Base-by-base conservation (phyloP, 2,329 filamentous ascomycete genomes). In the Hypoxylon sp. region DNA sequence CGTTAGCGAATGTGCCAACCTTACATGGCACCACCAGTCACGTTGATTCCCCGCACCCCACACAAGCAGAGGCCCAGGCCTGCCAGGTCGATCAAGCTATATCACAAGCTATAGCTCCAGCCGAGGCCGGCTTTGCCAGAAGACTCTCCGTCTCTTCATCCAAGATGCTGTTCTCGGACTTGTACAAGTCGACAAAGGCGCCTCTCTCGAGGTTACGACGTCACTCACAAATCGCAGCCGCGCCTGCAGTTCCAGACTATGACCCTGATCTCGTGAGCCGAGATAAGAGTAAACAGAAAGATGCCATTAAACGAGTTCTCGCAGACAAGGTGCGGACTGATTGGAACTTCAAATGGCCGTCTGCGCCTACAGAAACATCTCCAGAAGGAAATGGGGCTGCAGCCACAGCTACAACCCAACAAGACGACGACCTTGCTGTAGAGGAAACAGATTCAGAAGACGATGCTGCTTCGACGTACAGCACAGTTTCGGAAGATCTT, bases 231-330 rank as follows among this genome's bases (percentile, higher is more conserved):
- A 72, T 56, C 55, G 72, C 65, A 64, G 72, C 57, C 55, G 72
- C 65, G 74, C 72, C 58, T 55, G 62, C 65, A 45, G 66, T 68
- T 48, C 69, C 78, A 44, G 80, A 88, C 71, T 85, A 87, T 71
- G 85, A 89, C 65, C 82, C 85, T 18, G 88, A 90, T 72, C 80
- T 90, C 4, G 76, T 88, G 51, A 89, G 85, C 74, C 84, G 81
- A 72, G 88, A 90, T 74, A 89, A 89, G 74, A 66, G 76, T 24
- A 88, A 84, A 77, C 86, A 89, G 70, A 90, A 89, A 73, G 85
- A 88, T 40, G 88, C 88, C 11, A 84, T 90, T 33, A 85, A 81
- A 71, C 83, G 80, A 52, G 85, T 84, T 69, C 77, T 91, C 1
- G 76, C 79, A 2, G 80, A 82, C 20, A 86, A 83, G 68, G 79